phyloP scores from a whole-genome alignment of 2,329 filamentous ascomycete species.

The Fusarium protoensiforme region DNA sequence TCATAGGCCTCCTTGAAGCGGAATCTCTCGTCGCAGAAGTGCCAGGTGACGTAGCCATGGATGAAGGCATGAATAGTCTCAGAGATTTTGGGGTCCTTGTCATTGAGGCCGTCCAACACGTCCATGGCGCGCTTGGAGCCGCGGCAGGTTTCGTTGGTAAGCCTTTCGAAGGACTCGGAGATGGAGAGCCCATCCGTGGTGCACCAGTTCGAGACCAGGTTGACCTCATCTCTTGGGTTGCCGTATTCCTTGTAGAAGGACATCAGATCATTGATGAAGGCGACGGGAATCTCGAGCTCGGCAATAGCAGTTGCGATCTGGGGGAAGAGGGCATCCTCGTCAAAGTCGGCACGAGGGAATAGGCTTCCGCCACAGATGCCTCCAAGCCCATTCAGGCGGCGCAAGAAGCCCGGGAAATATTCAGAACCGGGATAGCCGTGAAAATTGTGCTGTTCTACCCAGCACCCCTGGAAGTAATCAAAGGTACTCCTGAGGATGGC shows the following conservation, averaged over 20 bases:
- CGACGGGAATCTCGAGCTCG: background rate
- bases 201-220: background rate
- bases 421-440: background rate
- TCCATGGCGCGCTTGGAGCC: background rate
- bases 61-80: background rate
- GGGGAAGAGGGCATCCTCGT: background rate
- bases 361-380: background rate
- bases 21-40: background rate
- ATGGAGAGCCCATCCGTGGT: background rate
- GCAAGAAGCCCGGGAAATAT: background rate
- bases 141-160: background rate
- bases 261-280: background rate
- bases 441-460: background rate
- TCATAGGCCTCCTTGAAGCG: background rate
- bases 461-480: background rate
- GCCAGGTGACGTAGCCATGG: background rate
- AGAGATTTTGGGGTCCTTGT: background rate
- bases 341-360: background rate
- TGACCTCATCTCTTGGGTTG: background rate
- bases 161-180: background rate
- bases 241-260: background rate
- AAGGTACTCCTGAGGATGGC: background rate
- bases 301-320: background rate
- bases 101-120: background rate
- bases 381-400: background rate